A percentile compares a stretch with the other conserved stretches of the same genome.
phyloP scores from a whole-genome alignment of 2,329 filamentous ascomycete species.

The Trichoderma sp. region DNA sequence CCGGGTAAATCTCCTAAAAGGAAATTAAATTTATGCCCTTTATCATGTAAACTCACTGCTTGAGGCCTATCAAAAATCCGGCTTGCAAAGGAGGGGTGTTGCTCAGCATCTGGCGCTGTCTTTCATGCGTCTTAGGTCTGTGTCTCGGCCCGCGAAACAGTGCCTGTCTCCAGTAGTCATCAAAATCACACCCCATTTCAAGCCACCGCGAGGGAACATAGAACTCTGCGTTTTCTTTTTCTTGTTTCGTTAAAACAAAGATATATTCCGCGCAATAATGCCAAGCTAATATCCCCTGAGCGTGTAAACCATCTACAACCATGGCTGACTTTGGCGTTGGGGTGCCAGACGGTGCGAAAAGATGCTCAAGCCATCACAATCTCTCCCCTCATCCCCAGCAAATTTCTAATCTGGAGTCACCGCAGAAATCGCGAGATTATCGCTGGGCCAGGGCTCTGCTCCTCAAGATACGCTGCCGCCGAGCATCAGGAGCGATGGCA shows the following conservation, averaged over 20 bases:
- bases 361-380: slow-evolving; percentile 20
- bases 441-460: slow-evolving; percentile 36
- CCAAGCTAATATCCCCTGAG: neutral
- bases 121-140: neutral
- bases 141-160: slow-evolving; percentile 15
- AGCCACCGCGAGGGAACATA: slow-evolving; percentile 3
- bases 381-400: slow-evolving; percentile 7
- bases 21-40: neutral
- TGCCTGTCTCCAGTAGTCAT: slow-evolving; percentile 5
- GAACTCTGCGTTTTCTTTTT: neutral
- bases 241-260: neutral
- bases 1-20: neutral
- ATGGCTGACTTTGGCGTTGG: slow-evolving; percentile 38
- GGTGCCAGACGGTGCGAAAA: slow-evolving; percentile 36
- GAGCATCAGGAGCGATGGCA: slow-evolving; percentile 44
- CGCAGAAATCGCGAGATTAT: slow-evolving; percentile 42
- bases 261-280: neutral
- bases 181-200: slow-evolving; percentile 10
- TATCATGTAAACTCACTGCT: neutral
- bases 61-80: neutral
- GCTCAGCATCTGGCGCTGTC: neutral
- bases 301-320: slow-evolving; percentile 13
- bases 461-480: slow-evolving; percentile 38
- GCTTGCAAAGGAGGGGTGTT: neutral
- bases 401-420: slow-evolving; percentile 27